These are phyloP conservation scores for Claviceps paspali DNA, from an alignment of 2,329 filamentous ascomycete genomes.

Conservation along the genomic window DNA sequence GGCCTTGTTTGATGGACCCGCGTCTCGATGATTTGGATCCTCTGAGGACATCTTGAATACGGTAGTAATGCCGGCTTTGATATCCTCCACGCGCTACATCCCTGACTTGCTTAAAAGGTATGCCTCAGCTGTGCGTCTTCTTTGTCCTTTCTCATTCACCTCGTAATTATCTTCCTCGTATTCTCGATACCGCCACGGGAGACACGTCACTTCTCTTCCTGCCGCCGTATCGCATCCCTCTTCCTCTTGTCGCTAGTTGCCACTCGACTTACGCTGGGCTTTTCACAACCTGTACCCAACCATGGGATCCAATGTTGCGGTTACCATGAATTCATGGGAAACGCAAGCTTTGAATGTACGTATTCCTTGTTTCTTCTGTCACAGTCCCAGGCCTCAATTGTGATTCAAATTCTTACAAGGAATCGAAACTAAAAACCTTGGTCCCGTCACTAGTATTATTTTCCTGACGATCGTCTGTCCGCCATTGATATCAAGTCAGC, in stretches of 20 bases:
- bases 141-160: background rate
- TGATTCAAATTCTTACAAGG: background rate
- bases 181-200: background rate
- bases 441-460: constrained; percentile 8
- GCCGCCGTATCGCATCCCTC: too few species aligned
- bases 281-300: background rate
- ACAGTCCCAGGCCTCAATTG: too few species aligned
- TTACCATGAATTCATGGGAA: constrained; percentile 21
- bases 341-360: constrained; percentile 20
- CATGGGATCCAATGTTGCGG: constrained; percentile 3
- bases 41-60: too few species aligned
- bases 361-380: too few species aligned
- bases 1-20: constrained; percentile 2
- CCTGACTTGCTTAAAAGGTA: background rate
- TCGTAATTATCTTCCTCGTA: background rate
- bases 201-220: background rate
- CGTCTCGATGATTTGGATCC: background rate
- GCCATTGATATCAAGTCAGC: constrained; percentile 1
- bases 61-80: background rate
- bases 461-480: constrained; percentile 5
- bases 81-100: background rate
- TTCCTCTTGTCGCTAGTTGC: background rate
- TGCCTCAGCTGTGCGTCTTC: background rate
- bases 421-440: background rate
- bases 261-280: background rate